Evolutionary conservation across 202 grass and related monocot genomes (phyloP).

Genomic region (Bolboschoenoplectus hybrid): DNA sequence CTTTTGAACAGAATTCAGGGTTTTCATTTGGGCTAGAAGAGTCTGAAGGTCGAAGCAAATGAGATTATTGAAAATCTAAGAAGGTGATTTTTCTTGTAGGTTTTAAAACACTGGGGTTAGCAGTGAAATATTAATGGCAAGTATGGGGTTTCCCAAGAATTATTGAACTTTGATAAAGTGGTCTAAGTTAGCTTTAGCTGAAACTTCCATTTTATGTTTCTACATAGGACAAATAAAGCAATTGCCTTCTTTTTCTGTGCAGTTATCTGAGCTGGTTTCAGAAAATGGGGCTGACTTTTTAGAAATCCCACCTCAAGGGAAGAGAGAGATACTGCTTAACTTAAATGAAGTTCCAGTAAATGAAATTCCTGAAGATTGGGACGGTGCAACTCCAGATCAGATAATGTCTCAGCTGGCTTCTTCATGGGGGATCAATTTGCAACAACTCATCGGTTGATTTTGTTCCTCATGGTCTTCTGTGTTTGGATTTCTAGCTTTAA

Average conservation of each 20-base stretch:
- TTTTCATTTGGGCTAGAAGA: constrained; percentile 86
- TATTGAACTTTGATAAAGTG: constrained; percentile 5
- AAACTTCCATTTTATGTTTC: constrained; percentile 22
- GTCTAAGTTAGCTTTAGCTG: constrained; percentile 25
- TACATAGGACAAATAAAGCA: constrained; percentile 12
- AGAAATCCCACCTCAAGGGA: constrained; percentile 60
- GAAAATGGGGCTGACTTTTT: constrained; percentile 81
- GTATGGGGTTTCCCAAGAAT: constrained; percentile 3
- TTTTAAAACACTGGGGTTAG: constrained; percentile 8
- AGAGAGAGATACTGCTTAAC: constrained; percentile 73
- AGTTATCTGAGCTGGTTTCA: constrained; percentile 84
- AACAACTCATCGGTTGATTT: constrained; percentile 68
- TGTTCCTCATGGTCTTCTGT: background rate
- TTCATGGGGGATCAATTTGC: constrained; percentile 83
- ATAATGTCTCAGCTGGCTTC: constrained; percentile 94
- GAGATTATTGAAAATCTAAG: constrained; percentile 50
- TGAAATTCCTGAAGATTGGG: constrained; percentile 82
- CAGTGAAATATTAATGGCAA: constrained; percentile 13
- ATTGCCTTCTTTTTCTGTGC: constrained; percentile 39
- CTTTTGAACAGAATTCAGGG: constrained; percentile 73
- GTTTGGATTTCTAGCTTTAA: constrained; percentile 21
- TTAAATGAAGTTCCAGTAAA: constrained; percentile 65
- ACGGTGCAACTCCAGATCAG: constrained; percentile 74
- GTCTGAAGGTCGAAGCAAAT: constrained; percentile 62
- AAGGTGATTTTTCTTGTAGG: constrained; percentile 43